Conservation (phyloP, 148 eudicot species). For the Hydrangea macrophylla region DNA sequence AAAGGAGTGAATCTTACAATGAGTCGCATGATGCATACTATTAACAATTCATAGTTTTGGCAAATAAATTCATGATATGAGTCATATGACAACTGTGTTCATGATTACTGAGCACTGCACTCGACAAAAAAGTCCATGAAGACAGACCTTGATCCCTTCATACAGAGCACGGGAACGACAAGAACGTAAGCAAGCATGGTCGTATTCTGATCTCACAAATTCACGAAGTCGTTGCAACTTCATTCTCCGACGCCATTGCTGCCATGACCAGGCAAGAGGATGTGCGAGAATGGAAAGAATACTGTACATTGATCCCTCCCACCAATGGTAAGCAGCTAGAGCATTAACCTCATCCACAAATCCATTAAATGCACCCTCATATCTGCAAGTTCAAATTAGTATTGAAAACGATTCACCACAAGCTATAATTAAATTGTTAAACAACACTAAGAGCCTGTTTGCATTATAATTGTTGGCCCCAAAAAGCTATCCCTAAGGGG, state of each 20-base stretch:
- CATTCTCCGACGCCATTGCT: slow-evolving; percentile 81
- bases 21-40: too few species aligned
- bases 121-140: background rate
- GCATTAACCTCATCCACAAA: slow-evolving; percentile 93
- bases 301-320: slow-evolving; percentile 88
- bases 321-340: slow-evolving; percentile 87
- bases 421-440: background rate
- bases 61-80: too few species aligned
- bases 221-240: slow-evolving; percentile 91
- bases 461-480: too few species aligned
- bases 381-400: slow-evolving; percentile 44
- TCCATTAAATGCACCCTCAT: slow-evolving; percentile 86
- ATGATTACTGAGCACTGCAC: background rate
- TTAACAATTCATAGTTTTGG: too few species aligned
- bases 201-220: slow-evolving; percentile 96
- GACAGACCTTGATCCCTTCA: slow-evolving; percentile 90
- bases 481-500: too few species aligned
- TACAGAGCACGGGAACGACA: slow-evolving; percentile 98
- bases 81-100: too few species aligned
- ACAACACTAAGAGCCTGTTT: background rate
- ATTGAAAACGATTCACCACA: background rate
- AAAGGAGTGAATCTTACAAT: too few species aligned
- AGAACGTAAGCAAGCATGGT: slow-evolving; percentile 96
- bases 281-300: slow-evolving; percentile 76
- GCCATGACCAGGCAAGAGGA: slow-evolving; percentile 99